Conservation (phyloP, 2,329 filamentous ascomycete species). For the Alternaria postmessia region DNA sequence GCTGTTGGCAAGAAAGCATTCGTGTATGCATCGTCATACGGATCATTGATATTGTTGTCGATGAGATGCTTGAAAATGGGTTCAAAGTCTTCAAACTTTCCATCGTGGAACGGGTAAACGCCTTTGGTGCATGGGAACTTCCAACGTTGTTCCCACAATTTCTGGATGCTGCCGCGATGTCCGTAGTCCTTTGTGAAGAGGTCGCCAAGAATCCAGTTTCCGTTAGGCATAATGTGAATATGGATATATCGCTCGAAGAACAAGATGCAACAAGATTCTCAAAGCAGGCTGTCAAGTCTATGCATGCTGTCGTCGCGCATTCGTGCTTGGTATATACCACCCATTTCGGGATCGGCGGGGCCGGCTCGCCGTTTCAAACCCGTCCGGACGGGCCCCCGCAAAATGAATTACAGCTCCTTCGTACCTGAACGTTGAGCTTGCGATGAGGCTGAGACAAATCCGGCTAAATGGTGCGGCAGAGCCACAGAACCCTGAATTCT, state of each 20-base stretch:
- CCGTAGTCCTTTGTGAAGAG: constrained; percentile 50
- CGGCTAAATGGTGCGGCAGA: constrained; percentile 9
- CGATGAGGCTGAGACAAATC: background rate
- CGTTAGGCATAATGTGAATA: constrained; percentile 32
- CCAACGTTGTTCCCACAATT: constrained; percentile 47
- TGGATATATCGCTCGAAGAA: background rate
- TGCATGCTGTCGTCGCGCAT: background rate
- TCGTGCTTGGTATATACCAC: constrained; percentile 13
- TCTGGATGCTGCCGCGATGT: constrained; percentile 43
- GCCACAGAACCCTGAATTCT: background rate
- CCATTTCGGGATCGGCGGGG: constrained; percentile 33
- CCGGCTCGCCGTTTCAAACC: constrained; percentile 23
- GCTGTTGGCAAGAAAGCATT: constrained; percentile 67
- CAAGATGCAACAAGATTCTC: background rate
- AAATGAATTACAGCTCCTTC: constrained; percentile 2
- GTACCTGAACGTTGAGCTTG: background rate
- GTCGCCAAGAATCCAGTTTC: constrained; percentile 47
- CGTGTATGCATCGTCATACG: constrained; percentile 70
- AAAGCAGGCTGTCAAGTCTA: background rate
- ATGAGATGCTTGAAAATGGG: constrained; percentile 58
- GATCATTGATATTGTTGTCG: constrained; percentile 68
- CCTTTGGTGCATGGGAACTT: constrained; percentile 50
- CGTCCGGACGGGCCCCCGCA: constrained; percentile 33
- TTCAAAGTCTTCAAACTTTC: constrained; percentile 71
- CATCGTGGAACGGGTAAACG: constrained; percentile 78